Conservation (phyloP, 129 eudicot genomes). For the Flaveria robusta region DNA sequence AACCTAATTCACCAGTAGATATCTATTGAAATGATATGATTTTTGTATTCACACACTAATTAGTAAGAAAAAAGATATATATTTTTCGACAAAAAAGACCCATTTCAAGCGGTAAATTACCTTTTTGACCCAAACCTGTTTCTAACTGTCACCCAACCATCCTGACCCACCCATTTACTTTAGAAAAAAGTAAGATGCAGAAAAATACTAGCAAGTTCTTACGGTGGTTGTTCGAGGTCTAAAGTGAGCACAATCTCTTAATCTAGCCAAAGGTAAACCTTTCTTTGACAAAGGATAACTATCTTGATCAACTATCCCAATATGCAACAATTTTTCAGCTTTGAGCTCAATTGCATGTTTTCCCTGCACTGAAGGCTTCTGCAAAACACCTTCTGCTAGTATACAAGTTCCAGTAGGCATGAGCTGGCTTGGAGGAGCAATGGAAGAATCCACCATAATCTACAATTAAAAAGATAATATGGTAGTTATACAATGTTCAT, state of each 20-base stretch:
- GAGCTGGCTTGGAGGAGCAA: conserved; percentile 61
- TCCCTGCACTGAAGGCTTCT: conserved; percentile 56
- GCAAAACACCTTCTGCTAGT: conserved; percentile 77
- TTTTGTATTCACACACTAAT: neutral
- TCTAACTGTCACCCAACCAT: neutral
- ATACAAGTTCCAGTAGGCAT: conserved; percentile 83
- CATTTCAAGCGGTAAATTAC: neutral
- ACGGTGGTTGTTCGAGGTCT: conserved; percentile 93
- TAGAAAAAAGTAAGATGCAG: neutral
- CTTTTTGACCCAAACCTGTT: neutral
- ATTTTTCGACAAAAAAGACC: neutral
- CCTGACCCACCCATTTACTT: neutral
- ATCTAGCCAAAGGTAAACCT: conserved; percentile 65
- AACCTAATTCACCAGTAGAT: neutral
- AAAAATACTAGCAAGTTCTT: neutral
- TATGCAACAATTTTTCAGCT: conserved; percentile 67
- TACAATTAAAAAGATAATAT: conserved; percentile 24
- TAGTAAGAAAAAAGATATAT: neutral
- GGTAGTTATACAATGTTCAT: neutral
- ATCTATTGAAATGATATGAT: neutral
- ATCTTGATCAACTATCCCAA: conserved; percentile 75
- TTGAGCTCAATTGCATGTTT: conserved; percentile 68
- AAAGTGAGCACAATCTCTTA: conserved; percentile 80
- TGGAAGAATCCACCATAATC: conserved; percentile 73
- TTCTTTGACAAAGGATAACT: conserved; percentile 84